Evolutionary conservation across 129 eudicot genomes (phyloP).

Genomic region (Pittosporum tobira): DNA sequence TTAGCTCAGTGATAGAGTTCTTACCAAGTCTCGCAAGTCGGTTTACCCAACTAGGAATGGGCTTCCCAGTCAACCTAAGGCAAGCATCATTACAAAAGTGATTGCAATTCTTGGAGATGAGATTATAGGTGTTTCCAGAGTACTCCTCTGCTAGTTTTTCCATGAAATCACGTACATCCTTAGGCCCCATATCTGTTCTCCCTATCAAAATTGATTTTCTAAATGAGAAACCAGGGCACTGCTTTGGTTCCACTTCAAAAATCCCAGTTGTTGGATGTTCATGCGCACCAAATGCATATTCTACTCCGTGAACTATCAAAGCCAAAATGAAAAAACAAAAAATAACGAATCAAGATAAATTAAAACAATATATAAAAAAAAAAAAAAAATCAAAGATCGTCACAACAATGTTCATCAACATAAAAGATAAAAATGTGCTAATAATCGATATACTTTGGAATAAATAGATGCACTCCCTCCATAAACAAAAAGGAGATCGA

Average conservation of each 20-base stretch:
- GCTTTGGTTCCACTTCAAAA: conserved; percentile 89
- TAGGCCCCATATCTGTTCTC: conserved; percentile 68
- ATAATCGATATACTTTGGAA: neutral
- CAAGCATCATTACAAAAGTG: conserved; percentile 87
- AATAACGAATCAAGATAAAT: too few relatives aligned
- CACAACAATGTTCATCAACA: neutral
- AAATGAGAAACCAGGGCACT: conserved; percentile 81
- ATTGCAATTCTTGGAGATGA: conserved; percentile 79
- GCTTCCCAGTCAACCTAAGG: conserved; percentile 49
- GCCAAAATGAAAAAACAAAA: neutral
- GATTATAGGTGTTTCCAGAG: conserved; percentile 69
- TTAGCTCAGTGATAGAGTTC: conserved; percentile 6
- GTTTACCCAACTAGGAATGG: conserved; percentile 92
- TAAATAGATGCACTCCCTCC: neutral
- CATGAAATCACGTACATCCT: conserved; percentile 61
- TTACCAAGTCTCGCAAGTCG: conserved; percentile 90
- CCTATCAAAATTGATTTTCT: conserved; percentile 84
- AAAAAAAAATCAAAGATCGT: neutral
- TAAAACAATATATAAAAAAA: neutral
- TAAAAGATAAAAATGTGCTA: neutral
- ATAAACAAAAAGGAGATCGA: neutral
- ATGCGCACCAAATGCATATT: conserved; percentile 95
- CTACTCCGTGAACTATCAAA: conserved; percentile 68
- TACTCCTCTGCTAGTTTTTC: conserved; percentile 66
- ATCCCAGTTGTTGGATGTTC: conserved; percentile 75